A percentile compares a stretch with the other conserved stretches of the same genome.
Conservation (phyloP, 179 eudicot species). For the Corrigiola litoralis region DNA sequence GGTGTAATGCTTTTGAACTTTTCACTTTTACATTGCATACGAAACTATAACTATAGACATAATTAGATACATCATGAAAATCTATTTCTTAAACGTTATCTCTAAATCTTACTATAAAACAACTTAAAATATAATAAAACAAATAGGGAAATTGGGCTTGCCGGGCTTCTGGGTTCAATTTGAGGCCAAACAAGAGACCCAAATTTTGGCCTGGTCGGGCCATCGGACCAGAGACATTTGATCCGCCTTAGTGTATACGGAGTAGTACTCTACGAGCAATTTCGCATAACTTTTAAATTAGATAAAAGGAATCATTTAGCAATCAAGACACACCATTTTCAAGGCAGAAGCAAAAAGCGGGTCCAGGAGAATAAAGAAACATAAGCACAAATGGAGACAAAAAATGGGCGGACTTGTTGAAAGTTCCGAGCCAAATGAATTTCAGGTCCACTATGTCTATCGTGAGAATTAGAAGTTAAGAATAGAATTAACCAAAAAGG, state of each 20-base stretch:
- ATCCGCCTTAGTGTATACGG: too few relatives aligned
- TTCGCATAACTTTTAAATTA: background rate
- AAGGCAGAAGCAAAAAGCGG: background rate
- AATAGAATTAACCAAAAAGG: background rate
- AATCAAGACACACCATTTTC: slow-evolving; percentile 16
- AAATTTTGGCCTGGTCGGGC: too few relatives aligned
- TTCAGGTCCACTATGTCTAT: slow-evolving; percentile 16
- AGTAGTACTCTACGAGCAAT: too few relatives aligned
- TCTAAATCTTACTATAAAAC: too few relatives aligned
- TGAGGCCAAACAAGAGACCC: too few relatives aligned
- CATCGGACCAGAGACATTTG: too few relatives aligned
- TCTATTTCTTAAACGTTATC: too few relatives aligned
- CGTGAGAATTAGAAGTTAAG: slow-evolving; percentile 1
- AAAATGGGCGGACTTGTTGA: slow-evolving; percentile 13
- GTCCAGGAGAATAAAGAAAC: slow-evolving; percentile 4
- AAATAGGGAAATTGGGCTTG: background rate
- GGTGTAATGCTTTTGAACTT: too few relatives aligned
- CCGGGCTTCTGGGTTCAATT: background rate
- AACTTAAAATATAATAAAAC: too few relatives aligned
- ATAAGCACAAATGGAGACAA: slow-evolving; percentile 18
- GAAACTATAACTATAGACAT: too few relatives aligned
- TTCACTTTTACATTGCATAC: too few relatives aligned
- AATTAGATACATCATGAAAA: too few relatives aligned
- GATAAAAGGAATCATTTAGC: background rate
- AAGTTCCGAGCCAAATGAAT: slow-evolving; percentile 24